Conservation (phyloP, 352 stramenopile species). For the Phytophthora chlamydospora region DNA sequence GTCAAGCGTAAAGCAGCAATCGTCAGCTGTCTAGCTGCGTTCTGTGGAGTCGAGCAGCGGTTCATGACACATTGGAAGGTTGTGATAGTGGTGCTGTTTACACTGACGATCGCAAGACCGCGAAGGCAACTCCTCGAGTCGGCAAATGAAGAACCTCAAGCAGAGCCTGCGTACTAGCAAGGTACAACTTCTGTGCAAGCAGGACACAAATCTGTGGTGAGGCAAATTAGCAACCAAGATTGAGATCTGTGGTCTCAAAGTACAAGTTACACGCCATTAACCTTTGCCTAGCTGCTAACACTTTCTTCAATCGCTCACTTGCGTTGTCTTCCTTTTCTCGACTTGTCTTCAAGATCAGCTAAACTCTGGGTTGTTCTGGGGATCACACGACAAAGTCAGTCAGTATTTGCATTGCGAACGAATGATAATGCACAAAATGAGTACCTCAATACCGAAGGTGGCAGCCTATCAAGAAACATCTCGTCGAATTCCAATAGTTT, state of each 20-base stretch:
- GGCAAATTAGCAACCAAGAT: too few species aligned
- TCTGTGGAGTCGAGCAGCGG: conserved; percentile 6
- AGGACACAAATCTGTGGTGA: too few species aligned
- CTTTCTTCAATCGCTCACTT: not conserved
- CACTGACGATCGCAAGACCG: not conserved
- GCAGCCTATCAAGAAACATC: too few species aligned
- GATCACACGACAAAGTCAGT: too few species aligned
- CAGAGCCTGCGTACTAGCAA: not conserved
- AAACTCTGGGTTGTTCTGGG: too few species aligned
- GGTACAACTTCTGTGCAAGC: too few species aligned
- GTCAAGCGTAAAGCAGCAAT: not conserved
- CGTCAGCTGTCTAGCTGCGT: not conserved
- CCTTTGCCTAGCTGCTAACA: too few species aligned
- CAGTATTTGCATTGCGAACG: too few species aligned
- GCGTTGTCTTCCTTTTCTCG: not conserved
- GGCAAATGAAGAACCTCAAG: conserved; percentile 1
- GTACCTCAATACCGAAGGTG: too few species aligned
- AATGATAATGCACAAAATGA: too few species aligned
- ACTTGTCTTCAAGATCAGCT: not conserved
- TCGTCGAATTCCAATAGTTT: too few species aligned
- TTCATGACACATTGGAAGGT: conserved; percentile 1
- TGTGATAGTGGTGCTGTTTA: not conserved
- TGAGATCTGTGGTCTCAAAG: not conserved
- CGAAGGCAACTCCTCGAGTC: not conserved
- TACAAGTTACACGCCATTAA: too few species aligned